Conservation (phyloP, 225 moss, liverwort and hornwort genomes). For the Takakia lepidozioides region DNA sequence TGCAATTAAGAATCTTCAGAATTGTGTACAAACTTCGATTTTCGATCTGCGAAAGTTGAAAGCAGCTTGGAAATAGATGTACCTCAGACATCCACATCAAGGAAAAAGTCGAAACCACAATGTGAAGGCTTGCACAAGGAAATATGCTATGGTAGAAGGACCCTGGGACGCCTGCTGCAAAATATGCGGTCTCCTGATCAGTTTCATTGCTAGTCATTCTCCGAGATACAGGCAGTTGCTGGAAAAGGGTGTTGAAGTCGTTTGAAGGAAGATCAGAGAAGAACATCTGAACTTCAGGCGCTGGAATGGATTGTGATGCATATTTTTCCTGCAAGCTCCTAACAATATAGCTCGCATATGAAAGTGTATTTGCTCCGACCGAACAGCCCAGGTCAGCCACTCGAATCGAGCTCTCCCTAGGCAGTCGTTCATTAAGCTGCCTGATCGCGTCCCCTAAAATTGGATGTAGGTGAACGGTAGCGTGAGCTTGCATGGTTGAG, state of each 20-base stretch:
- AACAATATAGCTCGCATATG: background rate
- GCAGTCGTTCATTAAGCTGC: background rate
- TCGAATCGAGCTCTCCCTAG: background rate
- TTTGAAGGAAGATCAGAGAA: constrained; percentile 3
- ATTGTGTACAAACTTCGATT: too few relatives aligned
- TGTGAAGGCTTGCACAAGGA: constrained; percentile 2
- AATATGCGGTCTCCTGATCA: background rate
- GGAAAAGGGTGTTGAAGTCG: constrained; percentile 8
- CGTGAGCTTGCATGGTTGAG: background rate
- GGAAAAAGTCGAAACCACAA: background rate
- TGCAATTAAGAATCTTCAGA: background rate
- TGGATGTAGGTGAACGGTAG: background rate
- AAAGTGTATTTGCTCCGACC: background rate
- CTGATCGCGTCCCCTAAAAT: background rate
- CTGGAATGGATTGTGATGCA: too few relatives aligned
- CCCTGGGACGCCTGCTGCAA: background rate
- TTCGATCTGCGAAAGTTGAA: too few relatives aligned
- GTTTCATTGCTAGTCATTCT: background rate
- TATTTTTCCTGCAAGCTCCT: background rate
- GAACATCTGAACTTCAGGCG: constrained; percentile 2
- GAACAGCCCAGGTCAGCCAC: constrained; percentile 5
- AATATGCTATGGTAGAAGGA: constrained; percentile 5
- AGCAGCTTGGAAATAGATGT: too few relatives aligned
- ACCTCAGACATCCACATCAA: constrained; percentile 5
- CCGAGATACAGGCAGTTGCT: constrained; percentile 1